phyloP scores from a whole-genome alignment of 2,329 filamentous ascomycete species.

The Blastomyces parvus region DNA sequence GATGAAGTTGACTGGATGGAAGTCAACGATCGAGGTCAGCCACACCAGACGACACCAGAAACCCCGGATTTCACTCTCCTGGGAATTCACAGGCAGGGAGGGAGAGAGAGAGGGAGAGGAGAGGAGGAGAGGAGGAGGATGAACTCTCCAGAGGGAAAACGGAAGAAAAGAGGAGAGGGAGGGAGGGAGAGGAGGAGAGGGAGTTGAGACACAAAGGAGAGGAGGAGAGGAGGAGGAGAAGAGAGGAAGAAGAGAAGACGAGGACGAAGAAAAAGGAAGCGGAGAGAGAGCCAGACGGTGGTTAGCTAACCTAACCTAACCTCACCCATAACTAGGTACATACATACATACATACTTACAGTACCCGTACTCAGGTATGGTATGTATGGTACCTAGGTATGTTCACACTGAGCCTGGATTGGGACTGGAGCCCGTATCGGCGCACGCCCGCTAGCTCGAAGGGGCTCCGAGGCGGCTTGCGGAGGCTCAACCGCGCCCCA shows the following conservation, averaged over 20 bases:
- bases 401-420: no score
- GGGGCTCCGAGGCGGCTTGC: background rate
- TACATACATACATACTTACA: no score
- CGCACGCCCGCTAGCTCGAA: background rate
- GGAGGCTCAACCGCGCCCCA: background rate
- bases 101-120: constrained; percentile 18
- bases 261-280: background rate
- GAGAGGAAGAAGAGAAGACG: constrained; percentile 12
- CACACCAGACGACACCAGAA: constrained; percentile 26
- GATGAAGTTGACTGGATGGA: constrained; percentile 20
- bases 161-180: constrained; percentile 23
- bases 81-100: constrained; percentile 19
- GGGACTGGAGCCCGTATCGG: no score
- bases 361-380: no score
- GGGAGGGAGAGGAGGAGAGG: constrained; percentile 29
- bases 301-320: no score
- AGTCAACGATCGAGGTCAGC: constrained; percentile 14
- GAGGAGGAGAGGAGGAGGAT: constrained; percentile 24
- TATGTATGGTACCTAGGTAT: no score
- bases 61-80: constrained; percentile 34
- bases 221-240: constrained; percentile 20
- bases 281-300: background rate
- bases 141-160: constrained; percentile 22
- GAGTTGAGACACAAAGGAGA: constrained; percentile 22
- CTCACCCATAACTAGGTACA: no score